Base-by-base conservation (phyloP, 2,329 filamentous ascomycete genomes). In the Purpureocillium takamizusanense region DNA sequence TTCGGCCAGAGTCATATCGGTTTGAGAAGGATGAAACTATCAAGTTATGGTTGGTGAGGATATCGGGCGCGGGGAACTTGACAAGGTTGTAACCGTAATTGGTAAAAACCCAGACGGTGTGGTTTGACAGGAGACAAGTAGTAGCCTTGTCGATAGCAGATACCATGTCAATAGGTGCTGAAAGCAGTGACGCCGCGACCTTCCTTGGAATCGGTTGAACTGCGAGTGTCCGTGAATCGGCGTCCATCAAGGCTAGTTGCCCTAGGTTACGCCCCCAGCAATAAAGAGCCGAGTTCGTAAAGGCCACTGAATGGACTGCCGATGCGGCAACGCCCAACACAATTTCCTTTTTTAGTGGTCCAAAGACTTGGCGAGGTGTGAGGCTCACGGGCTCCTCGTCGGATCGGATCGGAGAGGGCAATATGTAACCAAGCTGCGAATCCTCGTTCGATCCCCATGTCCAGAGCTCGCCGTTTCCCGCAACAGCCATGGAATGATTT, bases 221-320 rank as follows among this genome's bases (percentile, higher is more conserved):
- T 49, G 92, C 86, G 5, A 97, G 72, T 1, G 88, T 95, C 33
- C 89, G 79, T 18, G 92, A 94, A 61, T 97, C 90, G 1, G 92
- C 90, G 57, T 95, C 92, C 65, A 95, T 88, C 38, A 98, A 72
- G 5, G 88, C 92, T 34, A 98, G 74, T 57, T 98, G 92, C 2
- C 92, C 92, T 49, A 88, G 80, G 51, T 97, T 98, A 52, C 92
- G 94, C 16, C 92, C 92, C 72, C 94, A 98, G 2, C 87, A 94
- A 55, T 86, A 98, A 1, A 98, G 65, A 1, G 86, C 86, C 1
- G 78, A 77, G 1, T 75, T 72, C 1, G 87, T 95, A 52, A 92
- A 84, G 0, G 87, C 86, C 3, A 94, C 89, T 0, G 92, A 97
- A 61, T 98, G 92, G 30, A 94, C 80, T 0, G 86, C 72, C 2